Percentiles rank a stretch among this genome's conserved stretches.
Conservation (phyloP, 2,329 filamentous ascomycete species). For the Chaetomium sp. region DNA sequence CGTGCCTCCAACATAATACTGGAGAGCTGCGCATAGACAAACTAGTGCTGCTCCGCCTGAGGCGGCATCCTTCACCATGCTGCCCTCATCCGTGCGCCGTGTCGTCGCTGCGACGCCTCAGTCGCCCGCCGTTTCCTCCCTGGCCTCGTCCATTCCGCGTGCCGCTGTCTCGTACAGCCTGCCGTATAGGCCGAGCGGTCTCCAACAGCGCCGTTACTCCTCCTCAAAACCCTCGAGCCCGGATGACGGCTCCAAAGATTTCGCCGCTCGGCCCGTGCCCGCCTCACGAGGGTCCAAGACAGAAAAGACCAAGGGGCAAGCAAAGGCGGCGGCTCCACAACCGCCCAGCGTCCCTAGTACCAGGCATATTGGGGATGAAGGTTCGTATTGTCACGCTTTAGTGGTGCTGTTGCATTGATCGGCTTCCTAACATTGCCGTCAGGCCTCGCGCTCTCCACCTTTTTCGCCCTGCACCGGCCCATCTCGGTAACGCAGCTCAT, state of each 20-base stretch:
- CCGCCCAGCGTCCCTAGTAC: slow-evolving; percentile 76
- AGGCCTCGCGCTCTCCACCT: slow-evolving; percentile 88
- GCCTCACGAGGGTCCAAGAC: slow-evolving; percentile 50
- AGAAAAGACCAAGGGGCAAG: slow-evolving; percentile 62
- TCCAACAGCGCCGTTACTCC: slow-evolving; percentile 58
- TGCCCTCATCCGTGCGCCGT: slow-evolving; percentile 60
- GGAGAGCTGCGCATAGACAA: not conserved
- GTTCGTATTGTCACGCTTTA: slow-evolving; percentile 47
- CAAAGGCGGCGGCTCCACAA: slow-evolving; percentile 56
- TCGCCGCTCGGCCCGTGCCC: slow-evolving; percentile 54
- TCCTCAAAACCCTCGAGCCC: slow-evolving; percentile 65
- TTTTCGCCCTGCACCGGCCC: slow-evolving; percentile 94
- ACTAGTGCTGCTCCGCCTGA: slow-evolving; percentile 19
- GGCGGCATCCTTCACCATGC: slow-evolving; percentile 45
- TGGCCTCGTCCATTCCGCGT: slow-evolving; percentile 48
- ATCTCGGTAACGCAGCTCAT: slow-evolving; percentile 85
- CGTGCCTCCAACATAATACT: not conserved
- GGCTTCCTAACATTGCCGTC: slow-evolving; percentile 33
- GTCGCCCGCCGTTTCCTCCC: slow-evolving; percentile 47
- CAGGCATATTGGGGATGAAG: slow-evolving; percentile 68
- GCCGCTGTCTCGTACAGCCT: slow-evolving; percentile 41
- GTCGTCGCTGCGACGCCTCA: slow-evolving; percentile 52
- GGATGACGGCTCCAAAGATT: slow-evolving; percentile 57
- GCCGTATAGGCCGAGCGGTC: slow-evolving; percentile 42
- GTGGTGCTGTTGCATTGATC: not conserved